These are phyloP conservation scores for Gryganskiella cystojenkinii DNA, from an alignment of 192 early-diverging fungal genomes.

Conservation along the genomic window DNA sequence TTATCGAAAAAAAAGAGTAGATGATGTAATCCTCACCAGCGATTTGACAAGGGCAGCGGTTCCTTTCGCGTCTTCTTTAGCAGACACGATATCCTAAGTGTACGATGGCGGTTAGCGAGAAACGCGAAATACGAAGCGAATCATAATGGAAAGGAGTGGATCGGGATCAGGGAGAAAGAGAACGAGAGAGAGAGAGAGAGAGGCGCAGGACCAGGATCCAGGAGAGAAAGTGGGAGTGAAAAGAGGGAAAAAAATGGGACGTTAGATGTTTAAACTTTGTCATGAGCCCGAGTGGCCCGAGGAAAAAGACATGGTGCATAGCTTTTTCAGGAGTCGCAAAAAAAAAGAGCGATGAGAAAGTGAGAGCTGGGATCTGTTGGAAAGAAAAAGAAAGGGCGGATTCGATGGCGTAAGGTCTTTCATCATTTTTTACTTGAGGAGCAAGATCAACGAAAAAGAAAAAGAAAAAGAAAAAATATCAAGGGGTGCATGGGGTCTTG, in stretches of 20 bases:
- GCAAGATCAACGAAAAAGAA: too few relatives aligned
- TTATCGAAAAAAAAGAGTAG: background rate
- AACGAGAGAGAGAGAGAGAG: background rate
- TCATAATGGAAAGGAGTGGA: background rate
- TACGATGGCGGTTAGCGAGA: background rate
- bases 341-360: background rate
- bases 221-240: background rate
- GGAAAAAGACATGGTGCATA: too few relatives aligned
- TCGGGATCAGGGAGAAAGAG: background rate
- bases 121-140: slow-evolving; percentile 3
- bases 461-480: background rate
- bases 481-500: background rate
- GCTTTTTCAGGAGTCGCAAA: background rate
- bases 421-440: too few relatives aligned
- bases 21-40: slow-evolving; percentile 37
- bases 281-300: too few relatives aligned
- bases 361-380: too few relatives aligned
- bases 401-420: too few relatives aligned
- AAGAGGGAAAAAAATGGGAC: too few relatives aligned
- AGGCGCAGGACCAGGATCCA: background rate
- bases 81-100: slow-evolving; percentile 24
- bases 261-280: too few relatives aligned
- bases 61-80: slow-evolving; percentile 14
- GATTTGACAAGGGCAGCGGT: slow-evolving; percentile 10
- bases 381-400: too few relatives aligned